Conservation (phyloP, 2,329 filamentous ascomycete species). For the Calonectria multiphialidica region DNA sequence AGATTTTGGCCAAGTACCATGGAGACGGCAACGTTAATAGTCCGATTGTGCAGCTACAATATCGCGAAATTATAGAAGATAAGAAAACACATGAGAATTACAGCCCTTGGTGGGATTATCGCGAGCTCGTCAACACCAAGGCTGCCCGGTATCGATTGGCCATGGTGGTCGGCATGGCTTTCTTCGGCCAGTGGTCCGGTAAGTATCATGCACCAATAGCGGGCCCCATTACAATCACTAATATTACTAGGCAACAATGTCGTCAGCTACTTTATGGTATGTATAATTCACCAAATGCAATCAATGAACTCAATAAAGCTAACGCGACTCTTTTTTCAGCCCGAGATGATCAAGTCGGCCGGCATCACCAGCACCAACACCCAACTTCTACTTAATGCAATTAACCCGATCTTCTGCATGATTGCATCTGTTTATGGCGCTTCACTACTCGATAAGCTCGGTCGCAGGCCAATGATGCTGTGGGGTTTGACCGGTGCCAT, state of each 20-base stretch:
- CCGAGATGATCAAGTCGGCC: slow-evolving; percentile 61
- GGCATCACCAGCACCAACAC: slow-evolving; percentile 53
- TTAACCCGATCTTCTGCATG: slow-evolving; percentile 64
- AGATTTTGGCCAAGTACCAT: slow-evolving; percentile 55
- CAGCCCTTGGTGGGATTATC: slow-evolving; percentile 58
- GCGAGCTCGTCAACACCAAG: slow-evolving; percentile 54
- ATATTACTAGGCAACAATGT: slow-evolving; percentile 43
- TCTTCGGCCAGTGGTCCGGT: slow-evolving; percentile 61
- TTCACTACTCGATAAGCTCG: slow-evolving; percentile 60
- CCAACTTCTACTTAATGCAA: slow-evolving; percentile 64
- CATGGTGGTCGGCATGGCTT: slow-evolving; percentile 50
- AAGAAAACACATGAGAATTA: slow-evolving; percentile 50
- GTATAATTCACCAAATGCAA: background rate
- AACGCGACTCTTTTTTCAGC: background rate
- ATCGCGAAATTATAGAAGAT: slow-evolving; percentile 37
- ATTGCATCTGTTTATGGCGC: slow-evolving; percentile 62
- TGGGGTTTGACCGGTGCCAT: slow-evolving; percentile 61
- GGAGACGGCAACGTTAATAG: slow-evolving; percentile 57
- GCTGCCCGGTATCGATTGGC: slow-evolving; percentile 55
- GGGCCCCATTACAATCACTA: background rate
- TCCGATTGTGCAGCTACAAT: slow-evolving; percentile 57
- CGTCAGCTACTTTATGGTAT: slow-evolving; percentile 60
- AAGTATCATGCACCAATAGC: background rate
- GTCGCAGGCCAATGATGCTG: slow-evolving; percentile 64
- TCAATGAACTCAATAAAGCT: no score